Percentiles rank a stretch among this genome's conserved stretches.
Evolutionary conservation across 805 yeast species (phyloP).

Genomic region (Hanseniaspora taiwanica): DNA sequence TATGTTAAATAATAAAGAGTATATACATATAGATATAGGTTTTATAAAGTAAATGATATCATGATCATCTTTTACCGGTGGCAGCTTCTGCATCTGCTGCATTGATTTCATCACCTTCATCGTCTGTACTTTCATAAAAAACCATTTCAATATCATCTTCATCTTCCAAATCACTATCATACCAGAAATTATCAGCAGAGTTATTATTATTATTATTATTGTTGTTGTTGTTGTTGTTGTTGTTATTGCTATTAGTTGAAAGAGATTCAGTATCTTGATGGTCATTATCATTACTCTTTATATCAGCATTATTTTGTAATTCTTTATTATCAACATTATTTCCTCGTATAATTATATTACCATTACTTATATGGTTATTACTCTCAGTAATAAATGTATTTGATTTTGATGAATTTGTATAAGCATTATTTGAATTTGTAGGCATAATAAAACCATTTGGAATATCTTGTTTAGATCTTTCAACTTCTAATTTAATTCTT

Average conservation of each 20-base stretch:
- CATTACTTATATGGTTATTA: no score
- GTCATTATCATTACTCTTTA: no score
- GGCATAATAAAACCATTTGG: constrained; percentile 84
- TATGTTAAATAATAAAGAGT: no score
- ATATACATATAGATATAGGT: constrained; percentile 2
- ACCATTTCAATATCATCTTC: constrained; percentile 48
- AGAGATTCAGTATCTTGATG: no score
- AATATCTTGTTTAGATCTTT: constrained; percentile 68
- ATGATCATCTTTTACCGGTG: constrained; percentile 32
- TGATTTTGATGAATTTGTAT: background rate
- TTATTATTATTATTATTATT: constrained; percentile 33
- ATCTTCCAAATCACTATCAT: constrained; percentile 54
- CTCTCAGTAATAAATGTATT: no score
- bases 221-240: constrained; percentile 10
- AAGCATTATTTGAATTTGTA: constrained; percentile 39
- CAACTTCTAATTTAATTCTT: constrained; percentile 70
- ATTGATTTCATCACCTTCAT: constrained; percentile 44
- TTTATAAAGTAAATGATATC: constrained; percentile 16
- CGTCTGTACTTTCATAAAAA: constrained; percentile 40
- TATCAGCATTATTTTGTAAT: no score
- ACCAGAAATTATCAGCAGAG: constrained; percentile 77
- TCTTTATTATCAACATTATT: no score
- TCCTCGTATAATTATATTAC: no score
- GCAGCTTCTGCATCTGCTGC: constrained; percentile 34
- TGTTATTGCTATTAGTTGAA: constrained; percentile 18